A percentile compares a stretch with the other conserved stretches of the same genome.
phyloP scores from a whole-genome alignment of 208 protist species.

The Leishmania major region DNA sequence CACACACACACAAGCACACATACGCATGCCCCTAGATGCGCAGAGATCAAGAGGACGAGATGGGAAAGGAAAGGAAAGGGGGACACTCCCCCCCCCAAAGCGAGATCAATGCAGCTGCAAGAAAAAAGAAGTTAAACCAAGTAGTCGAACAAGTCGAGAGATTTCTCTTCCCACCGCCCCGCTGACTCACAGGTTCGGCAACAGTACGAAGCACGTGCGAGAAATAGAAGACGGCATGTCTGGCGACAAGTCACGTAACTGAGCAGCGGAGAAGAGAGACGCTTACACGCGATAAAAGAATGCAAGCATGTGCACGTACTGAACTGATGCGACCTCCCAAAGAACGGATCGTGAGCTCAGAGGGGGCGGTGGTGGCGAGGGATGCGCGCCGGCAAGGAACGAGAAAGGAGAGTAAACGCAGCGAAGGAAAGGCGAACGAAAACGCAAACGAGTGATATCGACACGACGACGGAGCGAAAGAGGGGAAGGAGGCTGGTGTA shows the following conservation, averaged over 20 bases:
- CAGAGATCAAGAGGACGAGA: neutral
- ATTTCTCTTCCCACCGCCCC: neutral
- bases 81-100: too few relatives aligned
- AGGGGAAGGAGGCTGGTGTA: too few relatives aligned
- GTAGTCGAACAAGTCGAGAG: neutral
- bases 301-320: neutral
- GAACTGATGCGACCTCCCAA: neutral
- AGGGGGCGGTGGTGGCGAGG: neutral
- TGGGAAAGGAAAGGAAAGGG: neutral
- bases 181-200: neutral
- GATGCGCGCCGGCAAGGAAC: neutral
- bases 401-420: neutral
- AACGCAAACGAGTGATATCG: too few relatives aligned
- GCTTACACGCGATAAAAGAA: neutral
- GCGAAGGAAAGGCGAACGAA: neutral
- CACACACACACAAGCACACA: neutral
- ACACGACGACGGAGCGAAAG: too few relatives aligned
- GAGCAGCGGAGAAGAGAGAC: neutral
- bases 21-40: neutral
- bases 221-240: neutral
- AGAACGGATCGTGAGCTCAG: neutral
- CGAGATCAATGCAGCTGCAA: neutral
- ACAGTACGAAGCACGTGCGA: neutral
- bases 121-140: neutral
- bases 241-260: neutral